These are phyloP conservation scores for Penicillium tannophilum DNA, from an alignment of 495 filamentous ascomycete species.

Conservation along the genomic window DNA sequence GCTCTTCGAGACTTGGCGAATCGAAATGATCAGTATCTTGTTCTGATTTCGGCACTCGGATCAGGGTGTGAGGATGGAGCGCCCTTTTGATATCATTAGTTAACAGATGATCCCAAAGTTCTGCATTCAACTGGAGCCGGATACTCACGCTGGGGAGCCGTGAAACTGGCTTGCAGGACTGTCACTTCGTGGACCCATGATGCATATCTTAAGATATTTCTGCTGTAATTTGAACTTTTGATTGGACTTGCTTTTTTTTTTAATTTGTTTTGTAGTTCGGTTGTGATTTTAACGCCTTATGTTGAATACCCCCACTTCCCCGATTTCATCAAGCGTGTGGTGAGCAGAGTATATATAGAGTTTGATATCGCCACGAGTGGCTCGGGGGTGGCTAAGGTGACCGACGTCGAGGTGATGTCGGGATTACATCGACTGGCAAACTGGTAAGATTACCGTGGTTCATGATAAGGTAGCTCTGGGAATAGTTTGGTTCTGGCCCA, in stretches of 20 bases:
- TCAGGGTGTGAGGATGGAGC: background rate
- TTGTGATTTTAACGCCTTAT: constrained; percentile 10
- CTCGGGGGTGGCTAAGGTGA: background rate
- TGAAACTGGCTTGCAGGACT: background rate
- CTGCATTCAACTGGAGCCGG: background rate
- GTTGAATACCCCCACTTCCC: constrained; percentile 3
- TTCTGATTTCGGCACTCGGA: background rate
- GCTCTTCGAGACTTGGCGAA: background rate
- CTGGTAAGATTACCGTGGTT: background rate
- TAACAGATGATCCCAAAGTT: no score
- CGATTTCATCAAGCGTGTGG: background rate
- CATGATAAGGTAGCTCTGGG: background rate
- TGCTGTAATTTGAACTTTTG: constrained; percentile 1
- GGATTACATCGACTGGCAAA: constrained; percentile 1
- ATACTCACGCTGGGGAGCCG: background rate
- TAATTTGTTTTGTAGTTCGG: constrained; percentile 1
- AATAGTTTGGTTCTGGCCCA: background rate
- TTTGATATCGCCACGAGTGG: constrained; percentile 1
- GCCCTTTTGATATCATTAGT: background rate
- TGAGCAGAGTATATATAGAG: background rate
- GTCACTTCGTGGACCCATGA: background rate
- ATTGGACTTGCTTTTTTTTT: background rate
- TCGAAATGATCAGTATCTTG: background rate
- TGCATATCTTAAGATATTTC: background rate
- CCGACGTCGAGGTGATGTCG: background rate